Evolutionary conservation across 2,329 filamentous ascomycete species (phyloP).

Genomic region (Epichloe elymi): DNA sequence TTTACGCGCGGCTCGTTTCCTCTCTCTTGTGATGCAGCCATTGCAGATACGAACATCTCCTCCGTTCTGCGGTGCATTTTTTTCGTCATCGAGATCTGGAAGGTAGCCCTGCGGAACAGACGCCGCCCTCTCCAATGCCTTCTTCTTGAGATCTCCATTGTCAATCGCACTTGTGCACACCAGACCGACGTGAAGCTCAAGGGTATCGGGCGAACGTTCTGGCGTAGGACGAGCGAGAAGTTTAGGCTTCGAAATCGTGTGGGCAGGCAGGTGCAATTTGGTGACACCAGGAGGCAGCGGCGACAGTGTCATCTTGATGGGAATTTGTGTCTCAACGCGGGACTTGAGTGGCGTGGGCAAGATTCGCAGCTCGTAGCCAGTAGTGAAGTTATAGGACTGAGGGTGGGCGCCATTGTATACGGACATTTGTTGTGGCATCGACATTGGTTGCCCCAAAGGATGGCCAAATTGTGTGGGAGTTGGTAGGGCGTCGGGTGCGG

Average conservation of each 20-base stretch:
- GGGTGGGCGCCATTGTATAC: conserved; percentile 13
- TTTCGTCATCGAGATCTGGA: conserved; percentile 39
- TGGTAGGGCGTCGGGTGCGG: conserved; percentile 13
- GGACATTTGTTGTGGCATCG: conserved; percentile 15
- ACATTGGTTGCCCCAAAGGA: conserved; percentile 2
- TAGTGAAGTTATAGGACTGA: conserved; percentile 17
- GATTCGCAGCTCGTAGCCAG: conserved; percentile 38
- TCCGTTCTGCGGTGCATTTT: conserved; percentile 67
- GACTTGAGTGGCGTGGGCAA: conserved; percentile 66
- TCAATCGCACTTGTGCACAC: conserved; percentile 91
- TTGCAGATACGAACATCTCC: conserved; percentile 87
- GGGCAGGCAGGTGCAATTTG: conserved; percentile 71
- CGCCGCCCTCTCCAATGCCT: conserved; percentile 49
- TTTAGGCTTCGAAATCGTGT: conserved; percentile 92
- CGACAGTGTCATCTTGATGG: conserved; percentile 67
- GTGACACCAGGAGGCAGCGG: conserved; percentile 63
- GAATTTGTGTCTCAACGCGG: conserved; percentile 92
- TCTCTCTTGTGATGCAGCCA: conserved; percentile 84
- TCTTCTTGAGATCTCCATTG: conserved; percentile 49
- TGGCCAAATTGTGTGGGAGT: conserved; percentile 14
- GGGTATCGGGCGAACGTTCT: conserved; percentile 54
- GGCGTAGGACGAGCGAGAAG: conserved; percentile 62
- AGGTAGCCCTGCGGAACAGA: conserved; percentile 25
- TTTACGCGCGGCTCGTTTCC: conserved; percentile 82
- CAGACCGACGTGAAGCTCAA: conserved; percentile 68